A percentile compares a stretch with the other conserved stretches of the same genome.
Evolutionary conservation across 306 rosid genomes (phyloP).

Genomic region (Aeschynomene evenia): DNA sequence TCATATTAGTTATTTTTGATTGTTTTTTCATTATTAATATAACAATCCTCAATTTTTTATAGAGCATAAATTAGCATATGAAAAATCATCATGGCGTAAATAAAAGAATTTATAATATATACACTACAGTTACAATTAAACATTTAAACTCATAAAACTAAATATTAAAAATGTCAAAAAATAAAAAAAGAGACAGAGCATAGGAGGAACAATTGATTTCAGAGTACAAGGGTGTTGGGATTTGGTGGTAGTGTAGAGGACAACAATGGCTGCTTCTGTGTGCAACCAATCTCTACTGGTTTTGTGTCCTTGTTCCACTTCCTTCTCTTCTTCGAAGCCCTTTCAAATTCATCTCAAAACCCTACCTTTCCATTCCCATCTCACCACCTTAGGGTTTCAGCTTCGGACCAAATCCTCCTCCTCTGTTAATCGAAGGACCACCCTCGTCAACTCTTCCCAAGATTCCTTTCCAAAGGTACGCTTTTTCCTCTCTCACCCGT

Average conservation of each 20-base stretch:
- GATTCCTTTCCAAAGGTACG: conserved; percentile 42
- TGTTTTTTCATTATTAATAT: no score
- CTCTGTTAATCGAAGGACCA: not conserved
- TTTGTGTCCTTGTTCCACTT: conserved; percentile 39
- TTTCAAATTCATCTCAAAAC: conserved; percentile 34
- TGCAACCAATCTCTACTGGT: conserved; percentile 40
- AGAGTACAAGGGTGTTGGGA: no score
- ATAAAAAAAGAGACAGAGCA: no score
- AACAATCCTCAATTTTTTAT: no score
- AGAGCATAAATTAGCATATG: no score
- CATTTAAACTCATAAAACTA: no score
- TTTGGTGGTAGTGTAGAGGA: not conserved
- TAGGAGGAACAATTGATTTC: no score
- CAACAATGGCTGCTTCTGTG: conserved; percentile 51
- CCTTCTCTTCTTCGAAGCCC: conserved; percentile 39
- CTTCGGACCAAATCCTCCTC: conserved; percentile 25
- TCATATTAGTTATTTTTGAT: no score
- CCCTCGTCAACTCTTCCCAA: conserved; percentile 37
- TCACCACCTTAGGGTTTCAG: conserved; percentile 34
- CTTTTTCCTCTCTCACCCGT: conserved; percentile 8
- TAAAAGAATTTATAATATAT: no score
- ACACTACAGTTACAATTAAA: no score
- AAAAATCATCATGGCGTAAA: no score
- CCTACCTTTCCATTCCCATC: conserved; percentile 9
- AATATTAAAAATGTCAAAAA: no score